These are phyloP conservation scores for Phialocephala subalpina DNA, from an alignment of 2,329 filamentous ascomycete species.

Conservation along the genomic window DNA sequence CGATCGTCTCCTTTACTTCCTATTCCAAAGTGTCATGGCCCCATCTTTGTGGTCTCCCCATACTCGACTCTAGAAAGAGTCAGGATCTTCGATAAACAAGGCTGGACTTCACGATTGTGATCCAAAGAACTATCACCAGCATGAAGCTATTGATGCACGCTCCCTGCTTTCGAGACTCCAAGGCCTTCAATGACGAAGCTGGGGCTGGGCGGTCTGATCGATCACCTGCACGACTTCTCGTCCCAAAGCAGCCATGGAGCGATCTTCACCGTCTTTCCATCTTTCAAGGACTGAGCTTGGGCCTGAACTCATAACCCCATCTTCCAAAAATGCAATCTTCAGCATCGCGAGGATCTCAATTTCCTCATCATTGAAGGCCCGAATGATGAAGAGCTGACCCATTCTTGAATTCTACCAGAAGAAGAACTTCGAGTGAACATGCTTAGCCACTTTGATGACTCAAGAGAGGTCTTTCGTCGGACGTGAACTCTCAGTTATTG, in stretches of 20 bases:
- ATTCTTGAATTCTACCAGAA: not conserved
- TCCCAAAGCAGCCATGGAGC: not conserved
- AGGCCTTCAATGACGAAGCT: not conserved
- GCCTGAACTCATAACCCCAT: not conserved
- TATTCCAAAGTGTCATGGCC: not conserved
- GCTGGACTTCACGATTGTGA: not conserved
- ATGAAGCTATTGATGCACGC: not conserved
- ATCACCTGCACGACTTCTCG: not conserved
- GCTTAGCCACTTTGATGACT: not conserved
- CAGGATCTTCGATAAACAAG: not conserved
- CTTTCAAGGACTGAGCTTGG: too few species aligned
- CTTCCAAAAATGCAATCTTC: not conserved
- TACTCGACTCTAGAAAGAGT: not conserved
- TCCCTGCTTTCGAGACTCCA: not conserved
- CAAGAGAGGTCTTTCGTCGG: not conserved
- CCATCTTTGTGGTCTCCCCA: not conserved
- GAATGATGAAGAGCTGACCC: not conserved
- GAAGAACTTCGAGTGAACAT: not conserved
- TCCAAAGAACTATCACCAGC: not conserved
- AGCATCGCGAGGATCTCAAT: slow-evolving; percentile 2
- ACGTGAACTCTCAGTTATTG: not conserved
- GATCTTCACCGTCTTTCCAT: too few species aligned
- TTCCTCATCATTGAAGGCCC: not conserved
- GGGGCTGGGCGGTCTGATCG: not conserved
- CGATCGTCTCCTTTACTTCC: not conserved